Evolutionary conservation across 345 rosid genomes (phyloP), one percentile per base, ranked within the genome.

Genomic region (Durio zibethinus): DNA sequence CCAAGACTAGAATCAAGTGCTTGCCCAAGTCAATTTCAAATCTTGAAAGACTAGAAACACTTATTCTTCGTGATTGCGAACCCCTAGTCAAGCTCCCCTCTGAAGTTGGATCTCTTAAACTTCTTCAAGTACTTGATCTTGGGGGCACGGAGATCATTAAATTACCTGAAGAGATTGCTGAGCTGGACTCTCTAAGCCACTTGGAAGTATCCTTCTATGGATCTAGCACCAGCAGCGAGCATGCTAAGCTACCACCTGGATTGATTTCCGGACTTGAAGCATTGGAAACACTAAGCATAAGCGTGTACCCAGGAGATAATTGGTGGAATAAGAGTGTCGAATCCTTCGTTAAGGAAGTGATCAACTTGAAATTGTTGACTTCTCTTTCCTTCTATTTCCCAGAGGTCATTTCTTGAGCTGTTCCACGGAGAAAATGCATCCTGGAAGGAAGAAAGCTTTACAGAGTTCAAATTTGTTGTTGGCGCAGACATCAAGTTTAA

Each of bases 181-280:
- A 60, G 6, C 40, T 81, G 47, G 23, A 48, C 33, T 27, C 20
- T 1, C 35, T 81, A 36, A 77, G 47, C 35, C 27, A 66, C 77
- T 77, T 81, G 80, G 70, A 73, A 36, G 75, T 81, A 42, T 77
- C 72, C 69, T 73, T 81, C 31, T 81, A 73, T 68, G 80, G 84
- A 59, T 71, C 80, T 36, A 27, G 60, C 50, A 63, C 76, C 67
- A 9, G 43, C 6, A 63, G 27, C 3, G 72, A 36, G 60, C 54
- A 64, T 52, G 38, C 21, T 14, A 48, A 48, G 4, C 36, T 33
- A 33, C 36, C 36, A 33, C 36, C 2, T 1, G 4, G 36, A 33
- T 33, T 1, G 36, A 68, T 81, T 43, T 66, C 80, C 48, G 48
- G 62, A 25, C 76, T 77, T 2, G 52, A 15, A 18, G 59, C 62